Base-by-base conservation (phyloP, 2,329 filamentous ascomycete species). In the Aspergillus alliaceus region DNA sequence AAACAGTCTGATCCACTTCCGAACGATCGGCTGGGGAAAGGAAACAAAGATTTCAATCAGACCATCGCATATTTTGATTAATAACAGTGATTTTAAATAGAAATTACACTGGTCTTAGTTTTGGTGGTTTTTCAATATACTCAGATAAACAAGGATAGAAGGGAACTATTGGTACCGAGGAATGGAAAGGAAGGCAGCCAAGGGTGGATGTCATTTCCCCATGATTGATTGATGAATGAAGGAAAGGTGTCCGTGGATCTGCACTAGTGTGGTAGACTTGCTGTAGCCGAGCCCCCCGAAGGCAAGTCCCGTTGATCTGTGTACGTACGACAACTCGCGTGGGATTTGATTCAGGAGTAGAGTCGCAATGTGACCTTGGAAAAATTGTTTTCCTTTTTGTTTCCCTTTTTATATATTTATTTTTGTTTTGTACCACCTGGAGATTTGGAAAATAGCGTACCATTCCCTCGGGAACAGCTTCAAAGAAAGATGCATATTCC, bases 211-310 rank as follows among this genome's bases (percentile, higher is more conserved):
- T 27, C 14, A 27, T 44, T 44, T 44, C 40, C 57, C 54, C 48
- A 57, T 50, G 60, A 63, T 63, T 59, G 51, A 61, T 57, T 62
- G 53, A 59, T 50, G 52, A 51, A 44, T 46, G 48, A 52, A 58
- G 59, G 55, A 61, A 57, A 59, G 58, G 58, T 60, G 58, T 65
- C 60, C 59, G 58, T 65, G 54, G 62, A 66, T 66, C 64, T 66
- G 62, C 64, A 66, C 63, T 64, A 66, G 58, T 50, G 55, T 54
- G n/a, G n/a, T 51, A 59, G 59, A 62, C 56, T 59, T 58, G 42
- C 57, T 65, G 58, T 63, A 61, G 58, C 61, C 59, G 61, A 64
- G 42, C 58, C 54, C 53, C 60, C 56, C 54, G 60, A 59, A 37
- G 32, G 40, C 40, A 49, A 57, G 54, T 60, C 56, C 58, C 57